Evolutionary conservation across 805 yeast species (phyloP), one percentile per base, ranked within the genome.

Genomic region (Kodamaea jinghongensis): DNA sequence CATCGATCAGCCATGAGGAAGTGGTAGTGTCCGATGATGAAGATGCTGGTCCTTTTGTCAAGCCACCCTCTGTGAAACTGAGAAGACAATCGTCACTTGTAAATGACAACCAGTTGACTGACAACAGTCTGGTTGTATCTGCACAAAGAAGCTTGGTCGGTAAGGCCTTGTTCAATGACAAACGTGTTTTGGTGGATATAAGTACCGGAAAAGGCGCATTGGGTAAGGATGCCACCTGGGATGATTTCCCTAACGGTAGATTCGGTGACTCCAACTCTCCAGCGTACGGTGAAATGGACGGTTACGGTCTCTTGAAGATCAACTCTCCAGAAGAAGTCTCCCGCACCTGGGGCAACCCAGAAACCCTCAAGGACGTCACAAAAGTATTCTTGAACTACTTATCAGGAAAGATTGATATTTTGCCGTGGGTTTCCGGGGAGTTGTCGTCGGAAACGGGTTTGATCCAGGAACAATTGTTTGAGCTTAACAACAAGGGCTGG

Each of bases 211-310:
- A 83, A 48, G 96, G 96, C 28, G 76, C 83, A 2, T 56, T 87
- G 17, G 96, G 96, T 26, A 79, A 86, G 52, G 93, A 86, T 59
- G 96, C 95, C 3, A 86, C 90, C 1, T 90, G 98, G 98, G 98
- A 90, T 68, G 98, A 90, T 55, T 90, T 87, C 62, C 93, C 96
- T 17, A 88, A 90, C 62, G 96, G 97, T 57, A 76, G 98, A 66
- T 88, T 87, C 61, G 95, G 97, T 66, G 96, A 89, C 64, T 86
- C 96, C 0, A 73, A 93, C 53, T 87, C 96, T 25, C 96, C 97
- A 13, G 98, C 98, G 1, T 91, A 86, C 62, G 99, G 98, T 70
- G 97, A 91, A 65, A 87, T 91, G 52, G 97, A 90, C 60, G 98
- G 98, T 22, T 93, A 91, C 60, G 98, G 98, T 2, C 78, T 85